Evolutionary conservation across 2,329 filamentous ascomycete genomes (phyloP).

Genomic region (Alternaria sp.): DNA sequence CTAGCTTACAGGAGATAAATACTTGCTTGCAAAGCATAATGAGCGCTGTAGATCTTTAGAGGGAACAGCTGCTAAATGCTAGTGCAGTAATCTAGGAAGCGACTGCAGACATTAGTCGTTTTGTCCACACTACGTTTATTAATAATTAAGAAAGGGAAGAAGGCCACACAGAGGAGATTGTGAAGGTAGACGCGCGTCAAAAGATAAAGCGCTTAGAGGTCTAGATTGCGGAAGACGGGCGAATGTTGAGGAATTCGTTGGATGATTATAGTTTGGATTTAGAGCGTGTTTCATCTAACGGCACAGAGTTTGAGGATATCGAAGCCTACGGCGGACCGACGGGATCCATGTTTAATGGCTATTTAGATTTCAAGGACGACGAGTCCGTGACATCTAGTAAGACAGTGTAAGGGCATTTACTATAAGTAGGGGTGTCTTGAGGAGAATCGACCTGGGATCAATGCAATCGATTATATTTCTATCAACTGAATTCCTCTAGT

Average conservation of each 20-base stretch:
- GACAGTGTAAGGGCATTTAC: not conserved
- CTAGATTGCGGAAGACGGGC: not conserved
- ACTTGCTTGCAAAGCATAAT: constrained; percentile 8
- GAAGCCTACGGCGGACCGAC: constrained; percentile 6
- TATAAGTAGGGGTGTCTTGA: not conserved
- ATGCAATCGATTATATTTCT: not conserved
- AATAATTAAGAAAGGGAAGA: not conserved
- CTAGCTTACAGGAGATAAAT: constrained; percentile 20
- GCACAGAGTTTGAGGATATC: constrained; percentile 18
- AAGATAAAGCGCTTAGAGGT: constrained; percentile 11
- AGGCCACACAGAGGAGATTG: not conserved
- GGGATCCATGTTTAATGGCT: not conserved
- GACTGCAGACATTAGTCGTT: constrained; percentile 9
- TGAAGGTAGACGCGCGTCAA: constrained; percentile 6
- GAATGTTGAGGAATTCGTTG: not conserved
- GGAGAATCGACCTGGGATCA: not conserved
- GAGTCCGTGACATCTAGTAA: not conserved
- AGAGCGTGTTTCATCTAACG: not conserved
- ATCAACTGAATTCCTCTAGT: not conserved
- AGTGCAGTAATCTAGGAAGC: constrained; percentile 12
- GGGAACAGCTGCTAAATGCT: constrained; percentile 12
- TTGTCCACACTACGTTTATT: constrained; percentile 7
- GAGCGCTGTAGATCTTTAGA: constrained; percentile 7
- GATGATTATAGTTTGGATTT: constrained; percentile 5
- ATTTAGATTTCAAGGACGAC: not conserved